Percentiles rank a stretch among this genome's conserved stretches.
Conservation (phyloP, 1,284 basidiomycete genomes). For the Pyrrhoderma lamaoense region DNA sequence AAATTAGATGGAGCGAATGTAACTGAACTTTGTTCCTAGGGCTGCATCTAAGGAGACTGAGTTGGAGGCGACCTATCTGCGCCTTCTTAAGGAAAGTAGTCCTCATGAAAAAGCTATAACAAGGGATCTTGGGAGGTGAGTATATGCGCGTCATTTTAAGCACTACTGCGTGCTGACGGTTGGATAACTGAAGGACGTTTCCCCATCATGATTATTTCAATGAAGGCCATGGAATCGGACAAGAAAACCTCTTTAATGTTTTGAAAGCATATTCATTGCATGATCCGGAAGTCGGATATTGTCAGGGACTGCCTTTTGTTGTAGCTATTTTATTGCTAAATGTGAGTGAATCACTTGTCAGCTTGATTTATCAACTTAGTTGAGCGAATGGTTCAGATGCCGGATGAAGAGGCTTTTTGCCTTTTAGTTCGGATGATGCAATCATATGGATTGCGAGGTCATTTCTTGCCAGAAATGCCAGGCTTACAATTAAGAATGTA, state of each 20-base stretch:
- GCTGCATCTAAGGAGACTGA: slow-evolving; percentile 85
- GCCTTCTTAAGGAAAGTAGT: slow-evolving; percentile 76
- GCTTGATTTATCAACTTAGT: slow-evolving; percentile 7
- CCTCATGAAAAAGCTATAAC: slow-evolving; percentile 91
- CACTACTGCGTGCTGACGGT: slow-evolving; percentile 4
- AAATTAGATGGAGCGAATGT: slow-evolving; percentile 3
- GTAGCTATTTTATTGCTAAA: slow-evolving; percentile 91
- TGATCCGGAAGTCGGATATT: slow-evolving; percentile 94
- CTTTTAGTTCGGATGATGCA: slow-evolving; percentile 97
- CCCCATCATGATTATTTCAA: slow-evolving; percentile 97
- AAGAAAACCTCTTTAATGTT: slow-evolving; percentile 96
- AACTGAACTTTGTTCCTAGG: slow-evolving; percentile 32
- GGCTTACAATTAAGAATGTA: slow-evolving; percentile 86
- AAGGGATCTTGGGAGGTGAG: slow-evolving; percentile 78
- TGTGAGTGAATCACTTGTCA: slow-evolving; percentile 38
- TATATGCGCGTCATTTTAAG: slow-evolving; percentile 10
- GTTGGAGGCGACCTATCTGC: slow-evolving; percentile 81
- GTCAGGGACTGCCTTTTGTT: slow-evolving; percentile 93
- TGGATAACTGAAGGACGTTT: slow-evolving; percentile 62
- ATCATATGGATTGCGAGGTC: slow-evolving; percentile 91
- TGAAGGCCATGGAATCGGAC: slow-evolving; percentile 85
- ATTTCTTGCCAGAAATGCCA: slow-evolving; percentile 98
- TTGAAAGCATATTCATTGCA: slow-evolving; percentile 94
- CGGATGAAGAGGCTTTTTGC: slow-evolving; percentile 96
- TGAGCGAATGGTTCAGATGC: slow-evolving; percentile 91